phyloP scores from a whole-genome alignment of 768 basidiomycete species.

The Holtermannia corniformis region DNA sequence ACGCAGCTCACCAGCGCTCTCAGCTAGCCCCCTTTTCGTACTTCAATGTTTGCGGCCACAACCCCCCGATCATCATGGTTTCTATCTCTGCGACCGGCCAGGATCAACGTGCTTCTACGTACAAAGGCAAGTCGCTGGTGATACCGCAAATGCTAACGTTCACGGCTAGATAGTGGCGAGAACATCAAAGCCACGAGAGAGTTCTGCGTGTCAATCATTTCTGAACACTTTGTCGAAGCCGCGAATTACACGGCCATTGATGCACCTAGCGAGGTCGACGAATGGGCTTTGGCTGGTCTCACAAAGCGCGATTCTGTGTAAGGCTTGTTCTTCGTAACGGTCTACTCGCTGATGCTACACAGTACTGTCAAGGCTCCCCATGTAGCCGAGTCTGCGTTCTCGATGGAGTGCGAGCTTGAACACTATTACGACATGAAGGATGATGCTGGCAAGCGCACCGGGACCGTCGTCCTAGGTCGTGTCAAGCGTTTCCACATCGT shows the following conservation, averaged over 20 bases:
- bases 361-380: conserved; percentile 39
- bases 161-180: conserved; percentile 49
- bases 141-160: conserved; percentile 44
- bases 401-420: conserved; percentile 41
- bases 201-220: conserved; percentile 62
- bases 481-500: conserved; percentile 40
- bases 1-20: too few relatives aligned
- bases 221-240: conserved; percentile 49
- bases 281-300: conserved; percentile 40
- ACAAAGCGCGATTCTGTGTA: conserved; percentile 32
- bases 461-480: conserved; percentile 34
- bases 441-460: conserved; percentile 8
- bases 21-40: conserved; percentile 45
- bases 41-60: conserved; percentile 56
- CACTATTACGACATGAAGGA: conserved; percentile 25
- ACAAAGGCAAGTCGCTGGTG: conserved; percentile 17
- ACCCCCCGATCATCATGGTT: conserved; percentile 59
- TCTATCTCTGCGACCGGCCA: conserved; percentile 45
- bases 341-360: neutral
- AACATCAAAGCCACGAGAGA: conserved; percentile 59
- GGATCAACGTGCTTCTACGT: conserved; percentile 7
- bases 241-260: conserved; percentile 42
- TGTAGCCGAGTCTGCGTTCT: conserved; percentile 42
- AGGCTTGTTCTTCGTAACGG: conserved; percentile 5
- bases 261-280: conserved; percentile 37